A percentile compares a stretch with the other conserved stretches of the same genome.
phyloP scores from a whole-genome alignment of 2,329 filamentous ascomycete species.

The Fusarium coffeatum region DNA sequence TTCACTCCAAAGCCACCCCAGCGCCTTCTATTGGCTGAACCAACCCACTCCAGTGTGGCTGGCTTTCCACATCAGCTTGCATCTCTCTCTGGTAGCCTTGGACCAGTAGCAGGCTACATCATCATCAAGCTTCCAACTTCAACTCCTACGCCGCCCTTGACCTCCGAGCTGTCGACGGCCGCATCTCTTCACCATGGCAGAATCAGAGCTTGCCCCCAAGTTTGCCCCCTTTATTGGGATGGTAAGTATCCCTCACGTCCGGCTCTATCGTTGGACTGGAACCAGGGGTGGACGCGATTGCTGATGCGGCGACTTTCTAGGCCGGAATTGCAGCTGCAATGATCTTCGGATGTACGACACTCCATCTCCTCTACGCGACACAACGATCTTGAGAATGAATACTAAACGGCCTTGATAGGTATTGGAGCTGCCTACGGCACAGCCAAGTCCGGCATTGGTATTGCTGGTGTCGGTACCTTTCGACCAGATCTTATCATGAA shows the following conservation, averaged over 20 bases:
- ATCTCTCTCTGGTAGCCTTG: slow-evolving; percentile 40
- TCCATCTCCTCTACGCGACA: slow-evolving; percentile 24
- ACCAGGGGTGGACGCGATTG: slow-evolving; percentile 31
- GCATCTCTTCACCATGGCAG: slow-evolving; percentile 58
- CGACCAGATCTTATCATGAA: slow-evolving; percentile 92
- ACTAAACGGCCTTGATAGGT: slow-evolving; percentile 54
- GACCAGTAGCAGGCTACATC: slow-evolving; percentile 45
- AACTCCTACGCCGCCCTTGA: slow-evolving; percentile 37
- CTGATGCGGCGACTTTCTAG: slow-evolving; percentile 56
- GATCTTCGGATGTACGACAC: slow-evolving; percentile 80
- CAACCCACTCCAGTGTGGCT: slow-evolving; percentile 20
- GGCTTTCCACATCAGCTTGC: slow-evolving; percentile 41
- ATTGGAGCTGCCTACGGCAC: slow-evolving; percentile 87
- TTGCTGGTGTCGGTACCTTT: slow-evolving; percentile 86
- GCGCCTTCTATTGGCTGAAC: slow-evolving; percentile 33
- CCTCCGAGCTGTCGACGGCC: slow-evolving; percentile 33
- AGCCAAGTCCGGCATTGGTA: slow-evolving; percentile 88
- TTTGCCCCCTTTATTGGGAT: slow-evolving; percentile 91
- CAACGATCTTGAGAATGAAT: slow-evolving; percentile 36
- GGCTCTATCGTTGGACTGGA: slow-evolving; percentile 6
- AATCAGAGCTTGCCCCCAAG: slow-evolving; percentile 73
- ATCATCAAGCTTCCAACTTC: slow-evolving; percentile 44
- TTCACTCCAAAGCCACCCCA: accelerated
- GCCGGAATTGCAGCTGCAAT: slow-evolving; percentile 83
- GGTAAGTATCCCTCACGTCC: slow-evolving; percentile 64